Evolutionary conservation across 2,329 filamentous ascomycete species (phyloP).

Genomic region (Alternaria metachromatica): DNA sequence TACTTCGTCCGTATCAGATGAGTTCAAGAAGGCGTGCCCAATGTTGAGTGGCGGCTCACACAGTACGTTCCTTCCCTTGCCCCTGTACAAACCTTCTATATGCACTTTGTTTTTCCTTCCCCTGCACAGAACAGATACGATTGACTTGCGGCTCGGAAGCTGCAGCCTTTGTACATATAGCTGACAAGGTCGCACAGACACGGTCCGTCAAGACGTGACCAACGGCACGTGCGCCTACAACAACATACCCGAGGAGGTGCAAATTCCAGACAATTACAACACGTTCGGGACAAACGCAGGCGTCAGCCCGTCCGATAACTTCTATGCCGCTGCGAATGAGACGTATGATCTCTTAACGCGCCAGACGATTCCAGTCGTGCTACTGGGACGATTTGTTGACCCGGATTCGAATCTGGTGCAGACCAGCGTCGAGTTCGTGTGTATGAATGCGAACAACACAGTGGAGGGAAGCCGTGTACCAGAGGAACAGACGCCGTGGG

Average conservation of each 20-base stretch:
- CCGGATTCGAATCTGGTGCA: neutral
- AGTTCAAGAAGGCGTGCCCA: neutral
- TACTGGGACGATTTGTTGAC: constrained; percentile 4
- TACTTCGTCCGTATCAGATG: constrained; percentile 1
- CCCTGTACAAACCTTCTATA: neutral
- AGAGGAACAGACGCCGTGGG: neutral
- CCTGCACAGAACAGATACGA: neutral
- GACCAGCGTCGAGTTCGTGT: neutral
- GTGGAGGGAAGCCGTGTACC: neutral
- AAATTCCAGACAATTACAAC: constrained; percentile 2
- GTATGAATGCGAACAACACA: constrained; percentile 1
- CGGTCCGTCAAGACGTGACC: neutral
- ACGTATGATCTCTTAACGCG: constrained; percentile 1
- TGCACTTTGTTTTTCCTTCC: neutral
- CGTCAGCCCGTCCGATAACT: neutral
- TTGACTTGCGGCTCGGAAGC: neutral
- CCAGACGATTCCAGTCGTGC: constrained; percentile 3
- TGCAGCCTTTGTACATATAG: constrained; percentile 1
- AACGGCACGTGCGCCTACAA: constrained; percentile 1
- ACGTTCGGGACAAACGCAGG: neutral
- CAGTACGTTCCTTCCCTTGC: constrained; percentile 2
- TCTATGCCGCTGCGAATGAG: neutral
- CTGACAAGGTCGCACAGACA: neutral
- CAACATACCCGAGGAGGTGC: constrained; percentile 1
- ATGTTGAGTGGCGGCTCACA: neutral